phyloP scores from a whole-genome alignment of 2,329 filamentous ascomycete species.

The Microthyrium microscopicum region DNA sequence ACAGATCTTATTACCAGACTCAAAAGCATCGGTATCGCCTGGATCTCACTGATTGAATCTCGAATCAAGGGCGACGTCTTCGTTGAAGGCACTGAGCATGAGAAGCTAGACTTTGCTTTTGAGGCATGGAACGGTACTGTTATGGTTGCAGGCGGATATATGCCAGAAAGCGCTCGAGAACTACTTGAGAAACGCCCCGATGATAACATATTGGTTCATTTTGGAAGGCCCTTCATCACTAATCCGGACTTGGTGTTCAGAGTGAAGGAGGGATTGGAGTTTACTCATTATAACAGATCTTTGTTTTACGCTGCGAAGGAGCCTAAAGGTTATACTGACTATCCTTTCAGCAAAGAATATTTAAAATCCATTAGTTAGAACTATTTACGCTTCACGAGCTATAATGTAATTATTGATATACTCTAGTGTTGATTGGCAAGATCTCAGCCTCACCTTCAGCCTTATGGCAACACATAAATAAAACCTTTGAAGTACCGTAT shows the following conservation, averaged over 20 bases:
- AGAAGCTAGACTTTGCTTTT: conserved; percentile 10
- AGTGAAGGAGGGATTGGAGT: conserved; percentile 24
- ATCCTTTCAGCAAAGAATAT: conserved; percentile 16
- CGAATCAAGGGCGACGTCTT: conserved; percentile 33
- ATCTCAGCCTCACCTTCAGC: too few species aligned
- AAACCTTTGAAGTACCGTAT: too few species aligned
- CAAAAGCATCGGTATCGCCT: conserved; percentile 37
- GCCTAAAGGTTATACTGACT: conserved; percentile 25
- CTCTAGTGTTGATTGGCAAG: too few species aligned
- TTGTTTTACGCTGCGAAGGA: conserved; percentile 28
- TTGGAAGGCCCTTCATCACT: conserved; percentile 32
- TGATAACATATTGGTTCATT: conserved; percentile 27
- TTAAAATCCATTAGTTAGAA: too few species aligned
- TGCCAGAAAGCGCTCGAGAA: conserved; percentile 19
- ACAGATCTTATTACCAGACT: conserved; percentile 36
- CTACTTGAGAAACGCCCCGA: conserved; percentile 25
- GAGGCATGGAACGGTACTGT: conserved; percentile 12
- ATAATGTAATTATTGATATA: too few species aligned
- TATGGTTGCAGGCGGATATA: conserved; percentile 26
- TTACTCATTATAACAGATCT: conserved; percentile 28
- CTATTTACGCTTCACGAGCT: too few species aligned
- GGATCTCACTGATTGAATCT: conserved; percentile 45
- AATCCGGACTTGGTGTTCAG: conserved; percentile 33
- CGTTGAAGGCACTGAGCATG: conserved; percentile 22
- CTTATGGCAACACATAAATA: too few species aligned